Percentiles rank a stretch among this genome's conserved stretches.
phyloP scores from a whole-genome alignment of 768 basidiomycete species.

The Paxillus involutus region DNA sequence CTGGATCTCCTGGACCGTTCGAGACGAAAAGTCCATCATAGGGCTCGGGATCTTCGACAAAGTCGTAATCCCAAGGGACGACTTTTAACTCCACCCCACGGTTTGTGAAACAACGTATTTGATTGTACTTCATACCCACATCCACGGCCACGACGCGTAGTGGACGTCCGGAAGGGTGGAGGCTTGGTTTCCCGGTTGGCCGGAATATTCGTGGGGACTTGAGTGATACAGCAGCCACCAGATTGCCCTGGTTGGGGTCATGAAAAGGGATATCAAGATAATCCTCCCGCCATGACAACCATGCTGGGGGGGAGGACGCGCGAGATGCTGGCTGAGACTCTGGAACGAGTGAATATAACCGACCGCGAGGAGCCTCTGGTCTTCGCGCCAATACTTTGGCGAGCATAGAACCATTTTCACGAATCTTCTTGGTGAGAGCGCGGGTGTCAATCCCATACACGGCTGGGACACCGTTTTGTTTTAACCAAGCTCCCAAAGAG shows the following conservation, averaged over 20 bases:
- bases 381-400: slow-evolving; percentile 77
- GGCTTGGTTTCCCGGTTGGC: slow-evolving; percentile 51
- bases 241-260: slow-evolving; percentile 87
- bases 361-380: slow-evolving; percentile 41
- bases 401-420: slow-evolving; percentile 92
- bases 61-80: slow-evolving; percentile 97
- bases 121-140: slow-evolving; percentile 99
- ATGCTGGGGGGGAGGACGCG: slow-evolving; percentile 52
- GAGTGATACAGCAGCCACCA: slow-evolving; percentile 89
- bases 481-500: slow-evolving; percentile 88
- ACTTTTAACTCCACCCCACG: slow-evolving; percentile 96
- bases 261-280: slow-evolving; percentile 80
- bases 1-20: slow-evolving; percentile 97
- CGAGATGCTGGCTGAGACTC: slow-evolving; percentile 44
- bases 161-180: slow-evolving; percentile 77
- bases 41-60: slow-evolving; percentile 71
- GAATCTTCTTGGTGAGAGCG: slow-evolving; percentile 92
- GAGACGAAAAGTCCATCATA: slow-evolving; percentile 97
- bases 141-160: slow-evolving; percentile 89
- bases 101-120: slow-evolving; percentile 91
- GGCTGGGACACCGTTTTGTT: slow-evolving; percentile 92
- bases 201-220: slow-evolving; percentile 64
- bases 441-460: slow-evolving; percentile 96
- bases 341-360: slow-evolving; percentile 33
- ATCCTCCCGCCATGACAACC: slow-evolving; percentile 75